These are phyloP conservation scores for Thraustochytrium sp. DNA, from an alignment of 352 stramenopile genomes.

Conservation along the genomic window DNA sequence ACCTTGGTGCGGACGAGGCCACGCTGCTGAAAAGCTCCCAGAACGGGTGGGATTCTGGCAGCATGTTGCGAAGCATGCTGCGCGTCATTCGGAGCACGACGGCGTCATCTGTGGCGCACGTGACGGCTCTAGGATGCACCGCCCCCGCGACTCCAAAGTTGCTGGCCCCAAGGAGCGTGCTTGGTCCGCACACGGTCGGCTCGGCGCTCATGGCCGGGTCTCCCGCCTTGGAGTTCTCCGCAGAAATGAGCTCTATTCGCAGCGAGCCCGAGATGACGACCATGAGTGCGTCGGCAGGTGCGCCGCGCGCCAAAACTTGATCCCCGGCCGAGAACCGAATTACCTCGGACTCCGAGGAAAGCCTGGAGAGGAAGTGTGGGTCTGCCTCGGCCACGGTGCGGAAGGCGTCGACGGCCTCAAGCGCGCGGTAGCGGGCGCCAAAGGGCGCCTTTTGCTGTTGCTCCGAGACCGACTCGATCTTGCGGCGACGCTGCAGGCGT, in stretches of 20 bases:
- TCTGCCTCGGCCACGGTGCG: not conserved
- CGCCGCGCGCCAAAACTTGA: not conserved
- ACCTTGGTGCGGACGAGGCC: too few species aligned
- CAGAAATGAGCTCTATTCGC: not conserved
- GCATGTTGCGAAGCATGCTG: not conserved
- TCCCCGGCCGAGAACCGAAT: not conserved
- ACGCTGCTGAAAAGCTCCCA: not conserved
- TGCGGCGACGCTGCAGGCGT: not conserved
- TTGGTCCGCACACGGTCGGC: not conserved
- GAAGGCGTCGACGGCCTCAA: not conserved
- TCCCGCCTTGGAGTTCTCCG: not conserved
- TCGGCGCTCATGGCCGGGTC: not conserved
- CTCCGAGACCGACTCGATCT: not conserved
- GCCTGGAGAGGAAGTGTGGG: not conserved
- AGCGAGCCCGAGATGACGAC: not conserved
- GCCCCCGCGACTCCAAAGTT: not conserved
- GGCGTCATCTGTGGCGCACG: not conserved
- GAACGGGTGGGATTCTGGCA: not conserved
- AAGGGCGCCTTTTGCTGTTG: constrained; percentile 1
- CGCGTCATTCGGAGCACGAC: not conserved
- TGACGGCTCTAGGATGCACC: not conserved
- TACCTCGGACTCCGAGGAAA: not conserved
- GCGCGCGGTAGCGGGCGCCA: not conserved
- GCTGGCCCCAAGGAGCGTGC: not conserved
- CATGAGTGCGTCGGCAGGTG: not conserved